Conservation (phyloP, 2,329 filamentous ascomycete genomes). For the Westerdykella aurantiaca region DNA sequence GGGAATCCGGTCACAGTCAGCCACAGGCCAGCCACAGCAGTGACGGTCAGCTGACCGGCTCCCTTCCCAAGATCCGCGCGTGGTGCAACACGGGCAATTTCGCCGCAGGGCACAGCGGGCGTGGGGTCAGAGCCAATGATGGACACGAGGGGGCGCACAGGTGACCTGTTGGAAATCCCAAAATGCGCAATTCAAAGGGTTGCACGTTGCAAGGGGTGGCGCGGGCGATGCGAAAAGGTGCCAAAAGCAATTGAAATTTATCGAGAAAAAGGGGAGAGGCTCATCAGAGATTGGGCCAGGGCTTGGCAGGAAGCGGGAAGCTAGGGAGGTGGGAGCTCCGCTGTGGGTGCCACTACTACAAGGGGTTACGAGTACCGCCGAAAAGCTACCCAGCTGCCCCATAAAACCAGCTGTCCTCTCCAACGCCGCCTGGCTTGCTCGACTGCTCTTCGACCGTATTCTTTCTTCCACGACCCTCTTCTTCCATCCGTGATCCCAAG, state of each 20-base stretch:
- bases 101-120: constrained; percentile 10
- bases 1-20: constrained; percentile 5
- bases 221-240: neutral
- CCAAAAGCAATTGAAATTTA: no score
- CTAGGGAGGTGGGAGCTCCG: constrained; percentile 18
- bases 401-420: constrained; percentile 23
- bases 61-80: constrained; percentile 9
- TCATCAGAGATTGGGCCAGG: constrained; percentile 2
- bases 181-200: neutral
- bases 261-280: neutral
- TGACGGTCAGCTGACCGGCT: constrained; percentile 12
- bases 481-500: constrained; percentile 15
- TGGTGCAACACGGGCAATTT: constrained; percentile 20
- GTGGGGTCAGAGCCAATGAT: constrained; percentile 19
- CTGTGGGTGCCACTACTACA: constrained; percentile 5
- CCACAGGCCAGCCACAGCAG: constrained; percentile 7
- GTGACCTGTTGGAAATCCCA: neutral
- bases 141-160: constrained; percentile 1
- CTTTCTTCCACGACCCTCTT: neutral
- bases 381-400: constrained; percentile 2
- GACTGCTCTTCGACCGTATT: neutral
- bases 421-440: constrained; percentile 1
- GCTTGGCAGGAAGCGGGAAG: constrained; percentile 10
- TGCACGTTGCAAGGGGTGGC: neutral
- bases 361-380: constrained; percentile 3